Conservation (phyloP, 1,284 basidiomycete species). For the Ganoderma multipileum region DNA sequence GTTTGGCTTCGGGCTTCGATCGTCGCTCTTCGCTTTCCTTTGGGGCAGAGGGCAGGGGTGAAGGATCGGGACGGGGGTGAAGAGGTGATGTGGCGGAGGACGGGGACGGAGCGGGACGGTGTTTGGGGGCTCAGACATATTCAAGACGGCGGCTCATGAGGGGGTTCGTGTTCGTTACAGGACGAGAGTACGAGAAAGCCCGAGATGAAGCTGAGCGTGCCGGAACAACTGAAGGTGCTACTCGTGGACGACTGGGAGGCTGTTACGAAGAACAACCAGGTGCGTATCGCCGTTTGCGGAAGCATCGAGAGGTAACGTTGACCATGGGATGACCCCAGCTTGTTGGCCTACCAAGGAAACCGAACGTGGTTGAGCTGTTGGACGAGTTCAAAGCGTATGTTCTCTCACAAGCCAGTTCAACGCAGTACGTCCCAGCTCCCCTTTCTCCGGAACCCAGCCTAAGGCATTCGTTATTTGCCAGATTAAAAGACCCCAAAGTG, state of each 20-base stretch:
- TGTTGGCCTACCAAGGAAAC: constrained; percentile 84
- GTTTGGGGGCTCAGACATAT: background rate
- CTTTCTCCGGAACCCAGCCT: background rate
- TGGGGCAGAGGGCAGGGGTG: background rate
- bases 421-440: constrained; percentile 47
- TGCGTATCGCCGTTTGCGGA: constrained; percentile 36
- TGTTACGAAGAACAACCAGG: constrained; percentile 94
- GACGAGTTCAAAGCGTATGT: constrained; percentile 81
- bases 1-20: background rate
- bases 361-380: constrained; percentile 83
- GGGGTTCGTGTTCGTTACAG: constrained; percentile 37
- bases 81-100: constrained; percentile 3
- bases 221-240: constrained; percentile 87
- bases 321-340: constrained; percentile 57
- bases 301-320: background rate
- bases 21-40: background rate
- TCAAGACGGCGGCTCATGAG: background rate
- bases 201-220: constrained; percentile 91
- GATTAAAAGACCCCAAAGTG: constrained; percentile 65
- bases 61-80: background rate
- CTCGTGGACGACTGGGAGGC: constrained; percentile 99
- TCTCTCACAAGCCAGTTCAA: constrained; percentile 52
- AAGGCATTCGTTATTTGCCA: constrained; percentile 37
- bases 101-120: background rate
- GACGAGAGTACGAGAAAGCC: constrained; percentile 77